Evolutionary conservation across 2,329 filamentous ascomycete species (phyloP).

Genomic region (Ustulina deusta): DNA sequence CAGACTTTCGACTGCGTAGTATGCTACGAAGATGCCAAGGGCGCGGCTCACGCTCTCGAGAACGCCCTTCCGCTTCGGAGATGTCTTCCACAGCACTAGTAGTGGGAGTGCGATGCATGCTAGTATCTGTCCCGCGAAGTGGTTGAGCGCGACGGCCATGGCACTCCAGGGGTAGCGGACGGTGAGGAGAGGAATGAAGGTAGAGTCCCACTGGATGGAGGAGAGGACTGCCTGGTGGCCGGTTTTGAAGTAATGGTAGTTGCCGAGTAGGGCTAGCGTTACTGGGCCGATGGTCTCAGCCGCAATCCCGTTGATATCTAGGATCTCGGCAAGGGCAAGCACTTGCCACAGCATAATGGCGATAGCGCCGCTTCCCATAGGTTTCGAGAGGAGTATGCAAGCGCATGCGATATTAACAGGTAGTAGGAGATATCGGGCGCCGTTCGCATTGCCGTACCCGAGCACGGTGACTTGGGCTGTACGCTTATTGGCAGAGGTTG

Average conservation of each 20-base stretch:
- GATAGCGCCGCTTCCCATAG: conserved; percentile 90
- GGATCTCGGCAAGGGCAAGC: conserved; percentile 77
- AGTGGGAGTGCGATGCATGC: conserved; percentile 84
- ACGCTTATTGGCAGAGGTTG: conserved; percentile 58
- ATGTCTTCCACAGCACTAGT: conserved; percentile 88
- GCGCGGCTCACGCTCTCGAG: conserved; percentile 78
- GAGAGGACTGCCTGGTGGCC: conserved; percentile 91
- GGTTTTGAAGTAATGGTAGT: conserved; percentile 97
- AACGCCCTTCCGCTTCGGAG: conserved; percentile 76
- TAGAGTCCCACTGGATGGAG: conserved; percentile 95
- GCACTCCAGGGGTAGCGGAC: conserved; percentile 93
- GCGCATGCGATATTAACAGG: conserved; percentile 82
- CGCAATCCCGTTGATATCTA: conserved; percentile 71
- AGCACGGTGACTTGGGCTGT: conserved; percentile 78
- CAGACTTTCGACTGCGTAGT: conserved; percentile 84
- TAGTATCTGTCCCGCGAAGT: conserved; percentile 88
- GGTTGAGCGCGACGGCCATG: conserved; percentile 84
- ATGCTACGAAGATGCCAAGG: conserved; percentile 80
- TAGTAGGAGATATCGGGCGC: conserved; percentile 88
- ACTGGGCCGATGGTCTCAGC: conserved; percentile 83
- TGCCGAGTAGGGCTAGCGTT: conserved; percentile 87
- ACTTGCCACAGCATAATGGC: conserved; percentile 89
- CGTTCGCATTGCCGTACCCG: conserved; percentile 93
- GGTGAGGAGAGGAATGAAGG: conserved; percentile 87
- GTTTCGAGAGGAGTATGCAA: conserved; percentile 86